Evolutionary conservation across 78 protist species (phyloP).

Genomic region (Dictyostelium citrinum): DNA sequence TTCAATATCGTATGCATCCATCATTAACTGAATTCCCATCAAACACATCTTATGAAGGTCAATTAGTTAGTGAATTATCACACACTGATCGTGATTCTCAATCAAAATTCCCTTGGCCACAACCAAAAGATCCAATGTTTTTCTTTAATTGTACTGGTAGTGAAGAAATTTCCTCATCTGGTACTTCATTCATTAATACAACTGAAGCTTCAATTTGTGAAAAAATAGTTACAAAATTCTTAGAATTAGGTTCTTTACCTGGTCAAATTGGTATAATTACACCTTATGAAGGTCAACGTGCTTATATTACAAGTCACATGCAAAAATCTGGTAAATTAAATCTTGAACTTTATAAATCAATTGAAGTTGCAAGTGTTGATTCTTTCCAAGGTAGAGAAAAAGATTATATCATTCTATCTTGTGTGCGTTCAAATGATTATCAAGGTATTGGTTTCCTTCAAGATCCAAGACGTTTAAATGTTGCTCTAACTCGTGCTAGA

Average conservation of each 20-base stretch:
- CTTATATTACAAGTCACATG: slow-evolving; percentile 93
- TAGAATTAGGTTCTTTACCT: slow-evolving; percentile 93
- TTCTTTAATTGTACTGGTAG: slow-evolving; percentile 93
- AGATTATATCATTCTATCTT: slow-evolving; percentile 98
- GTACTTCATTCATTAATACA: slow-evolving; percentile 98
- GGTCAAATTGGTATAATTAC: slow-evolving; percentile 99
- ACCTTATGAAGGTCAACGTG: slow-evolving; percentile 99
- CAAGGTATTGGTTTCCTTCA: slow-evolving; percentile 99
- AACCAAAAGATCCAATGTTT: slow-evolving; percentile 95
- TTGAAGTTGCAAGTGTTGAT: slow-evolving; percentile 98
- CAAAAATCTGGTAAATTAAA: slow-evolving; percentile 88
- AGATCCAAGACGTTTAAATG: slow-evolving; percentile 99
- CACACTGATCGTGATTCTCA: neutral
- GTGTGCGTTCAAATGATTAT: slow-evolving; percentile 98
- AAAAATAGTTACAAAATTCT: slow-evolving; percentile 92
- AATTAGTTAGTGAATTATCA: slow-evolving; percentile 85
- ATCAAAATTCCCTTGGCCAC: slow-evolving; percentile 95
- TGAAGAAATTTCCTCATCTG: slow-evolving; percentile 97
- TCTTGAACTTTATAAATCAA: slow-evolving; percentile 85
- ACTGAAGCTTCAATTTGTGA: slow-evolving; percentile 98
- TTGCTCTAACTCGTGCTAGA: slow-evolving; percentile 99
- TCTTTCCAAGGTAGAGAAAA: slow-evolving; percentile 99
- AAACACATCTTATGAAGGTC: slow-evolving; percentile 99
- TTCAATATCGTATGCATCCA: slow-evolving; percentile 99
- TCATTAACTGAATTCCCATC: slow-evolving; percentile 96